phyloP scores from a whole-genome alignment of 805 yeast genomes.

The Barnettozyma californica region DNA sequence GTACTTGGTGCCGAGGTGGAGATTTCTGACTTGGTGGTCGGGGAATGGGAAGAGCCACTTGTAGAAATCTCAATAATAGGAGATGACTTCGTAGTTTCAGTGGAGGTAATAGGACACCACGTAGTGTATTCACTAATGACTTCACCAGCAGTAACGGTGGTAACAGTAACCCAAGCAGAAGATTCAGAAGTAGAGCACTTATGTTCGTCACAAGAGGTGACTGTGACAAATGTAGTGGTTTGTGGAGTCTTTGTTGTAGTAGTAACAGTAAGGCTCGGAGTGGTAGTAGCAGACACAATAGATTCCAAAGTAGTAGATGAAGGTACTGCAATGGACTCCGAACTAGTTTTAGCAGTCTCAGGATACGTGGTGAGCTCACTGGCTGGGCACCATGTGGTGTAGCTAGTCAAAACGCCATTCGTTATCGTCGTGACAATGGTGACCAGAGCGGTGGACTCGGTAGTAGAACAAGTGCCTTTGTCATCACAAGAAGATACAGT shows the following conservation, averaged over 20 bases:
- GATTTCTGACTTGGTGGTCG: neutral
- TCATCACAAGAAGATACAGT: slow-evolving; percentile 20
- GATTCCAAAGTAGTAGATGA: neutral
- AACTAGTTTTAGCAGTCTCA: neutral
- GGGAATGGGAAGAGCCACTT: too few species aligned
- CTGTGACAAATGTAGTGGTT: slow-evolving; percentile 10
- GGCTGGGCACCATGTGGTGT: slow-evolving; percentile 24
- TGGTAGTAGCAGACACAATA: neutral
- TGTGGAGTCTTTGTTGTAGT: neutral
- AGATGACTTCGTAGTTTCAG: neutral
- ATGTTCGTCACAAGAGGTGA: slow-evolving; percentile 19
- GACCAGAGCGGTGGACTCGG: slow-evolving; percentile 16
- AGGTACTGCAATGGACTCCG: neutral
- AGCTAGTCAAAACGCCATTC: slow-evolving; percentile 24
- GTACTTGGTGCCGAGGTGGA: neutral
- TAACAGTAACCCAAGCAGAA: slow-evolving; percentile 22
- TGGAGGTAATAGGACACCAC: slow-evolving; percentile 30
- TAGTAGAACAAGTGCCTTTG: slow-evolving; percentile 8
- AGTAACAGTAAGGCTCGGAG: neutral
- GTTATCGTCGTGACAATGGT: slow-evolving; percentile 30
- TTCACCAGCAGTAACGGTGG: slow-evolving; percentile 25
- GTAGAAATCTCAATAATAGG: neutral
- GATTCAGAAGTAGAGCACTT: slow-evolving; percentile 23
- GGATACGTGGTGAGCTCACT: neutral
- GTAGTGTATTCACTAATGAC: slow-evolving; percentile 28